Conservation (phyloP, 1,284 basidiomycete species). For the Boletus austroedulis region DNA sequence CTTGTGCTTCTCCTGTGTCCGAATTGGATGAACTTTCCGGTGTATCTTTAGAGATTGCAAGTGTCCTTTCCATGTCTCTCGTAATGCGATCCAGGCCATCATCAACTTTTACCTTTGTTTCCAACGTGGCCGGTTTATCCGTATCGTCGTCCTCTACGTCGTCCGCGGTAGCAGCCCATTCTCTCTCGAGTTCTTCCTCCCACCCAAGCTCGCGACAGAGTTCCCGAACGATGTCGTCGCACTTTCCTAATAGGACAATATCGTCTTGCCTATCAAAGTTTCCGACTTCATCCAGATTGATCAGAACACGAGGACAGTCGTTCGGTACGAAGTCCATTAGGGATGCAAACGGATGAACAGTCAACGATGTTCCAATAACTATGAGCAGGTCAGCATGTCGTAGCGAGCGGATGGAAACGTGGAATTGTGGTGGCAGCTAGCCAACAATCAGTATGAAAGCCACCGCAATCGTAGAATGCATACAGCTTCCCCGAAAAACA, state of each 20-base stretch:
- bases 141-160: conserved; percentile 24
- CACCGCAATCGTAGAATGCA: conserved; percentile 23
- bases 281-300: conserved; percentile 68
- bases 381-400: conserved; percentile 80
- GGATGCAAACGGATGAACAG: conserved; percentile 74
- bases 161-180: conserved; percentile 53
- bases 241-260: conserved; percentile 61
- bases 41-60: conserved; percentile 22
- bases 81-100: conserved; percentile 39
- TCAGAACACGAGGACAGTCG: conserved; percentile 54
- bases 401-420: conserved; percentile 46
- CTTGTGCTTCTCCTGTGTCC: neutral
- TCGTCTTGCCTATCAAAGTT: conserved; percentile 54
- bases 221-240: conserved; percentile 60
- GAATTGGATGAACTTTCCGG: neutral
- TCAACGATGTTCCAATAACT: conserved; percentile 89
- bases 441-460: conserved; percentile 4
- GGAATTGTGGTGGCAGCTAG: conserved; percentile 62
- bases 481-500: conserved; percentile 89
- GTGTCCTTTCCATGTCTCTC: conserved; percentile 32
- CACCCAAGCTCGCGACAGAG: conserved; percentile 67
- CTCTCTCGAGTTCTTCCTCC: conserved; percentile 56
- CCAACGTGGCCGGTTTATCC: conserved; percentile 10
- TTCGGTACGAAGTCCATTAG: conserved; percentile 51
- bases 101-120: conserved; percentile 17